Evolutionary conservation across 1,139 yeast genomes (phyloP).

Genomic region (Barnettozyma hawaiiensis): DNA sequence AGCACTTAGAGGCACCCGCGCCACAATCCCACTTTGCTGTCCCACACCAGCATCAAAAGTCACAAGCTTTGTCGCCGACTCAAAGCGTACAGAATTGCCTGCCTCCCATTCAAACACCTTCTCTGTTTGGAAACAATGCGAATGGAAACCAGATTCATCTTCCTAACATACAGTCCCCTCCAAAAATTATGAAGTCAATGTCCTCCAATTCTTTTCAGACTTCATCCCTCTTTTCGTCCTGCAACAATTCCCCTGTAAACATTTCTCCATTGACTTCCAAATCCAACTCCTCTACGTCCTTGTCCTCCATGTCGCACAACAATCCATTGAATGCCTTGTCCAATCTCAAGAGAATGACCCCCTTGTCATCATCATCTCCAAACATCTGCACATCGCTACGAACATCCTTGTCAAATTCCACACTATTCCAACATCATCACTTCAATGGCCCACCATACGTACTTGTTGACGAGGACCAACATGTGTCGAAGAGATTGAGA

Average conservation of each 20-base stretch:
- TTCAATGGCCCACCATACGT: constrained; percentile 1
- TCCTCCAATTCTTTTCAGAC: constrained; percentile 24
- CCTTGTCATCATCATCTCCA: constrained; percentile 19
- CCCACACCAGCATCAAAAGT: constrained; percentile 6
- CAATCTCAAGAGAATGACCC: constrained; percentile 36
- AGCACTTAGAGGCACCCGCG: neutral
- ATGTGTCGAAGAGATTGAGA: constrained; percentile 22
- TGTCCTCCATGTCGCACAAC: constrained; percentile 17
- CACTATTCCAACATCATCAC: constrained; percentile 13
- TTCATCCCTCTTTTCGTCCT: constrained; percentile 21
- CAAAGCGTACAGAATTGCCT: neutral
- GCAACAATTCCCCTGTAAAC: constrained; percentile 22
- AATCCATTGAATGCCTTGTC: constrained; percentile 30
- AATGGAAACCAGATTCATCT: constrained; percentile 16
- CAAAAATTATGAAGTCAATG: constrained; percentile 24
- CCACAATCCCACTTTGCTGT: neutral
- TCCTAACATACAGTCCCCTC: constrained; percentile 26
- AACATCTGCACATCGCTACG: constrained; percentile 12
- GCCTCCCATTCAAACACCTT: constrained; percentile 8
- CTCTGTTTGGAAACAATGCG: constrained; percentile 12
- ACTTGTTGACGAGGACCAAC: constrained; percentile 6
- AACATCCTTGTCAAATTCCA: constrained; percentile 13
- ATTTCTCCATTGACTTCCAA: constrained; percentile 22
- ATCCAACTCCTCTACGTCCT: constrained; percentile 24
- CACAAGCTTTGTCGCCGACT: neutral